phyloP scores from a whole-genome alignment of 192 early-diverging fungal genomes.

The Funneliformis geosporum region DNA sequence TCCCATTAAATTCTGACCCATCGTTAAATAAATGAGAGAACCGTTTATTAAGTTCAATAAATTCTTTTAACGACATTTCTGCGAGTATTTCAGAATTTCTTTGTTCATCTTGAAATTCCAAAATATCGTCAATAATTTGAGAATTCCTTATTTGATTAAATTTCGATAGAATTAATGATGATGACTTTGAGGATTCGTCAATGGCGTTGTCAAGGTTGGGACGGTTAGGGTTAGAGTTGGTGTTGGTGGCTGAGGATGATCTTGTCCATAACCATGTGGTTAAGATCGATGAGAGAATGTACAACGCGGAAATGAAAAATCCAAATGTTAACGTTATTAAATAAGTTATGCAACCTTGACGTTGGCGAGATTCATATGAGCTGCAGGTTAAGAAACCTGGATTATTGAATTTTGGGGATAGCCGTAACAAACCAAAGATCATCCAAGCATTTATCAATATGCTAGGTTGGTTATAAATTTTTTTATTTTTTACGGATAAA shows the following conservation, averaged over 20 bases:
- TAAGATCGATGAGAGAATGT: neutral
- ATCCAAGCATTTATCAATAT: neutral
- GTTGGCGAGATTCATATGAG: neutral
- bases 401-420: neutral
- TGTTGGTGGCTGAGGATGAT: neutral
- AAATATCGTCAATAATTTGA: too few species aligned
- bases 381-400: neutral
- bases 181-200: neutral
- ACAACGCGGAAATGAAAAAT: neutral
- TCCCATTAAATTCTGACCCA: neutral
- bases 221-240: too few species aligned
- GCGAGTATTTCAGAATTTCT: too few species aligned
- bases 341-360: neutral
- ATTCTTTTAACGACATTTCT: too few species aligned
- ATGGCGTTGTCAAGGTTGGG: too few species aligned
- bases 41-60: too few species aligned
- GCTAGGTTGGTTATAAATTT: neutral
- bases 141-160: neutral
- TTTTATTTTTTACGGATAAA: too few species aligned
- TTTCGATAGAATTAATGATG: neutral
- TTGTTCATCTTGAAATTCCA: too few species aligned
- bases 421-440: neutral
- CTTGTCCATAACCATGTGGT: neutral
- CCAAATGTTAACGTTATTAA: neutral
- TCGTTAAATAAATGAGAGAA: too few species aligned